These are phyloP conservation scores for Cryptococcus sp. DNA, from an alignment of 1,284 basidiomycete genomes.

Conservation along the genomic window DNA sequence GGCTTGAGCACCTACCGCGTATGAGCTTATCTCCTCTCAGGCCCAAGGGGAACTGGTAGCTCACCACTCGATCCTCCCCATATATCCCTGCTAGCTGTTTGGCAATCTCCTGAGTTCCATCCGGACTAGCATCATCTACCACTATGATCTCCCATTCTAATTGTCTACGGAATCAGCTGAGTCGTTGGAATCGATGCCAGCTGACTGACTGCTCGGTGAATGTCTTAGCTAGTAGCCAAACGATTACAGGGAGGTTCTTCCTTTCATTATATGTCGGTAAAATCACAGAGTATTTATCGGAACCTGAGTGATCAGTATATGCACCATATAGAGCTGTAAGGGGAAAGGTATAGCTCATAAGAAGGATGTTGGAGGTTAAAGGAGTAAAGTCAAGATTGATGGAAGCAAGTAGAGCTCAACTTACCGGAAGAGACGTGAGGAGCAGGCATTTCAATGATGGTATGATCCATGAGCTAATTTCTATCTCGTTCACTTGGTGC, in stretches of 20 bases:
- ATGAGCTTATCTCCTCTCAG: background rate
- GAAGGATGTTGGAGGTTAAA: background rate
- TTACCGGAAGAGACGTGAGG: constrained; percentile 2
- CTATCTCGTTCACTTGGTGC: background rate
- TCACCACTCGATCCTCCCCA: constrained; percentile 75
- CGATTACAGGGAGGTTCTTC: constrained; percentile 80
- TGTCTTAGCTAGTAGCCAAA: constrained; percentile 72
- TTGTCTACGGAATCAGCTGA: constrained; percentile 42
- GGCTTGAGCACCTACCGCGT: constrained; percentile 65
- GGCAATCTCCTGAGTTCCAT: constrained; percentile 85
- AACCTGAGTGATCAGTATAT: constrained; percentile 10
- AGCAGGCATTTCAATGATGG: constrained; percentile 24
- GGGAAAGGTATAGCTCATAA: background rate
- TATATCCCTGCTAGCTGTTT: constrained; percentile 68
- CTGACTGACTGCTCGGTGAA: constrained; percentile 66
- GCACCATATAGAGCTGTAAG: too few species aligned
- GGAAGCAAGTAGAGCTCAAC: background rate
- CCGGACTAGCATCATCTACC: constrained; percentile 86
- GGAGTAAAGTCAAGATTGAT: background rate
- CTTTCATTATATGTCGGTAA: constrained; percentile 90
- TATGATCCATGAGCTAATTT: constrained; percentile 9
- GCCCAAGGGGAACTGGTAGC: background rate
- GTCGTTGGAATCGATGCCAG: background rate
- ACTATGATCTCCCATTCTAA: constrained; percentile 79
- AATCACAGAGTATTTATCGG: constrained; percentile 74